Percentiles rank a stretch among this genome's conserved stretches.
These are phyloP conservation scores for Penicillium capsulatum DNA, from an alignment of 2,329 filamentous ascomycete species.

Conservation along the genomic window DNA sequence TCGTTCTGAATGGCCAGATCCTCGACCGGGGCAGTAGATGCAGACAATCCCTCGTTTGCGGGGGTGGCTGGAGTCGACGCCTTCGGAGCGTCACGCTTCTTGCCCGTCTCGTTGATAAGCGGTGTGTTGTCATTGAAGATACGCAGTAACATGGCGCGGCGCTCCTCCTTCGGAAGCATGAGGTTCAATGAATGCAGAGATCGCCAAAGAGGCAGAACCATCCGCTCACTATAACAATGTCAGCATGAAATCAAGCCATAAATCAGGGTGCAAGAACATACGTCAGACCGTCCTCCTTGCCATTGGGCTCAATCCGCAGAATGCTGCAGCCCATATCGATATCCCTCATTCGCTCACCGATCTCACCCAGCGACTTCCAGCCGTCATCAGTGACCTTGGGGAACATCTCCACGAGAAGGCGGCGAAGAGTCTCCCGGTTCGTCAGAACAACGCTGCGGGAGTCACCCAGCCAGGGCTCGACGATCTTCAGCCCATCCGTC, in stretches of 20 bases:
- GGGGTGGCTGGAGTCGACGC: conserved; percentile 17
- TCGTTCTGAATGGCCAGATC: conserved; percentile 38
- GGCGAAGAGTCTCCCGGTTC: conserved; percentile 73
- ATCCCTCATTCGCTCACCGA: conserved; percentile 74
- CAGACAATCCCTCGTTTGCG: conserved; percentile 8
- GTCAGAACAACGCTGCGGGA: conserved; percentile 69
- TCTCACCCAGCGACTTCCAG: conserved; percentile 76
- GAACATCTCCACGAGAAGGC: conserved; percentile 93
- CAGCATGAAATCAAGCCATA: conserved; percentile 10
- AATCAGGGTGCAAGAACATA: conserved; percentile 24
- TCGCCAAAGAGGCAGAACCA: conserved; percentile 92
- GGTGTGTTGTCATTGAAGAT: conserved; percentile 87
- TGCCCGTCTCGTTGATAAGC: conserved; percentile 59
- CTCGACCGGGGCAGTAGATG: conserved; percentile 27
- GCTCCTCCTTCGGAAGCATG: conserved; percentile 97
- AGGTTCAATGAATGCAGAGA: conserved; percentile 88
- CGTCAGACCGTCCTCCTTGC: conserved; percentile 55
- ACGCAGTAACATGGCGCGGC: conserved; percentile 83
- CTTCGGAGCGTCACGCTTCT: conserved; percentile 10
- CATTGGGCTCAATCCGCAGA: conserved; percentile 73
- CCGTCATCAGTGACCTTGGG: conserved; percentile 74
- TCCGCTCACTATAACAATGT: conserved; percentile 56
- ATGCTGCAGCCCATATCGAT: conserved; percentile 91
- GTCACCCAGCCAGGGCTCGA: conserved; percentile 84
- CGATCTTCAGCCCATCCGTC: conserved; percentile 84